Base-by-base conservation (phyloP, 1,284 basidiomycete genomes). In the Rhodotorula sp. region DNA sequence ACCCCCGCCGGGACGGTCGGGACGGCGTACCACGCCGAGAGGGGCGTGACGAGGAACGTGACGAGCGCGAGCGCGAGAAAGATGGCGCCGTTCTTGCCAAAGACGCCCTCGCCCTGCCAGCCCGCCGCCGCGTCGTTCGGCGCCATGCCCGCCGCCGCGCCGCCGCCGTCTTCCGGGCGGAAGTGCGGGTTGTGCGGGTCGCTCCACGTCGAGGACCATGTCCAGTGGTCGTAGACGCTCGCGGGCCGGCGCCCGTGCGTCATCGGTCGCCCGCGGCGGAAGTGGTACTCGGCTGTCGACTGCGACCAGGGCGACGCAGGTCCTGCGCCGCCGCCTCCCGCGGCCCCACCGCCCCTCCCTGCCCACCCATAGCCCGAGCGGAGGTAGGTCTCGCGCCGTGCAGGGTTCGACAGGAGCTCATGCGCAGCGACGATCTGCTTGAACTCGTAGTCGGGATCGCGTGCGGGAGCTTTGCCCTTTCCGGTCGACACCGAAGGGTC, bases 361-460 rank as follows among this genome's bases (percentile, higher is more conserved):
- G 27, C 71, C 77, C 76, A 78, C 9, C 76, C 76, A 27, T 71
- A 41, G 7, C 77, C 76, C 17, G 61, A 69, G 25, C 68, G 64
- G 4, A 74, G 66, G 66, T 76, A 78, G 25, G 59, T 46, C 4
- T 67, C 66, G 5, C 76, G 65, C 12, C 70, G 70, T 13, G 67
- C 58, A 17, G 74, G 73, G 41, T 77, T 70, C 17, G 72, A 65
- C 17, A 78, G 70, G 17, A 78, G 59, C 50, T 77, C 77, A 64
- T 77, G 75, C n/a, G 77, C 77, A 1, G 71, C 66, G 12, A 73
- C 69, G 57, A 78, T 77, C 53, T 73, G 67, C 64, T 75, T 72
- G 61, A 72, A 73, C 53, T 71, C 61, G 55, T 56, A 21, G 7
- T 61, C 71, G 17, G 34, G 50, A 25, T 70, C 67, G 25, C 50